phyloP scores from a whole-genome alignment of 2,329 filamentous ascomycete genomes.

The Phyllosticta ampelicida region DNA sequence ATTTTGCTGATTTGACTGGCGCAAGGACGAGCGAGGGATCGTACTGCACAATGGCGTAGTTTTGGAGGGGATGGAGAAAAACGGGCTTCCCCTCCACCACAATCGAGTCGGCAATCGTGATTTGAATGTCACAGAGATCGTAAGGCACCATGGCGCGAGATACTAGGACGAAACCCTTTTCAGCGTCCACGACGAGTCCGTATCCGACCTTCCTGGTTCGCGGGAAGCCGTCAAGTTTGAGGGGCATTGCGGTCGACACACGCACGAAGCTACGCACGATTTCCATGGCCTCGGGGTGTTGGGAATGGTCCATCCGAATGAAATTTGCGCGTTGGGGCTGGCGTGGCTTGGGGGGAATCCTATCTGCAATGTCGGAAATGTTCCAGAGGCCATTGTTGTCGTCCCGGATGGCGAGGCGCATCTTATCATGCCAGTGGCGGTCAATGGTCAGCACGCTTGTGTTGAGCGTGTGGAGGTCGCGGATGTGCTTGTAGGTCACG shows the following conservation, averaged over 20 bases:
- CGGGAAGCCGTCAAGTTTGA: slow-evolving; percentile 97
- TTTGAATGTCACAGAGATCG: slow-evolving; percentile 88
- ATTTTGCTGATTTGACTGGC: slow-evolving; percentile 76
- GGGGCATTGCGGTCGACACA: slow-evolving; percentile 81
- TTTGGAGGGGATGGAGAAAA: slow-evolving; percentile 92
- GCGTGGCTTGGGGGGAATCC: slow-evolving; percentile 63
- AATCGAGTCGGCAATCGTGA: slow-evolving; percentile 94
- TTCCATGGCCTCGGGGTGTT: slow-evolving; percentile 81
- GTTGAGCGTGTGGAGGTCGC: slow-evolving; percentile 87
- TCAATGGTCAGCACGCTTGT: slow-evolving; percentile 89
- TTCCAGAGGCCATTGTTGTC: slow-evolving; percentile 89
- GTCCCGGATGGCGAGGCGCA: slow-evolving; percentile 85
- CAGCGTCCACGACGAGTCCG: slow-evolving; percentile 93
- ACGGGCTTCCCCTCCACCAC: slow-evolving; percentile 89
- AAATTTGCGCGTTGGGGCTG: slow-evolving; percentile 75
- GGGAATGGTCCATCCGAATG: slow-evolving; percentile 80
- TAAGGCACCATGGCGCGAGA: slow-evolving; percentile 92
- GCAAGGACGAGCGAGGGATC: slow-evolving; percentile 89
- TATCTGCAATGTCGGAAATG: slow-evolving; percentile 72
- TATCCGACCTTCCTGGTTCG: slow-evolving; percentile 91
- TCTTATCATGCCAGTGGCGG: slow-evolving; percentile 90
- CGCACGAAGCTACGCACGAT: slow-evolving; percentile 92
- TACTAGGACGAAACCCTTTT: slow-evolving; percentile 88
- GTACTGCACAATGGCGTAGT: slow-evolving; percentile 92
- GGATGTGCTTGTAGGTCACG: slow-evolving; percentile 88